Evolutionary conservation across 345 rosid species (phyloP).

Genomic region (Linum tenue): DNA sequence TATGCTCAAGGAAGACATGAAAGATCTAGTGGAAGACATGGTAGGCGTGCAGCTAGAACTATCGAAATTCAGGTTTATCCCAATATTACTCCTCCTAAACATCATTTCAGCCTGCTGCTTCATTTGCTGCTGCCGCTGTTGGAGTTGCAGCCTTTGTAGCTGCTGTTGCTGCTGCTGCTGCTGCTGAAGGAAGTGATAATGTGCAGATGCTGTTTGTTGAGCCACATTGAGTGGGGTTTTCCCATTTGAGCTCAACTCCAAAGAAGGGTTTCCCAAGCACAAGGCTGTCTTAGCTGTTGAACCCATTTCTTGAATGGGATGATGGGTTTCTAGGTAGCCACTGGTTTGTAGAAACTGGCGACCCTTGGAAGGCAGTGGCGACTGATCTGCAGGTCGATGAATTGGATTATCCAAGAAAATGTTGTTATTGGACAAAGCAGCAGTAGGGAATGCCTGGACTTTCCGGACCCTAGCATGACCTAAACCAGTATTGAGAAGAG

Average conservation of each 20-base stretch:
- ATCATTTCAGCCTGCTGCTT: conserved; percentile 31
- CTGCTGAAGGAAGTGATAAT: conserved; percentile 36
- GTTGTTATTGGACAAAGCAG: conserved; percentile 32
- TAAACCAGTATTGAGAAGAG: conserved; percentile 54
- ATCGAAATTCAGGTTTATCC: conserved; percentile 59
- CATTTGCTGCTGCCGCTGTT: conserved; percentile 36
- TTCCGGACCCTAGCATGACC: conserved; percentile 96
- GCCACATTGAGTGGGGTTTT: conserved; percentile 29
- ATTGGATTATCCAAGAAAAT: conserved; percentile 48
- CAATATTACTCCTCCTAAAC: conserved; percentile 42
- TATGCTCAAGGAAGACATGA: conserved; percentile 64
- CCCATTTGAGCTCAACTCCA: conserved; percentile 32
- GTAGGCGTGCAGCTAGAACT: conserved; percentile 68
- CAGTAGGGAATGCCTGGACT: conserved; percentile 40
- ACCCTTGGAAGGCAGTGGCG: conserved; percentile 22
- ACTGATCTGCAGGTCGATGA: conserved; percentile 21
- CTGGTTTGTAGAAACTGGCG: conserved; percentile 35
- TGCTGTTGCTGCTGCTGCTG: conserved; percentile 51
- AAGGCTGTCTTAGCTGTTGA: conserved; percentile 43
- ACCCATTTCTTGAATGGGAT: conserved; percentile 35
- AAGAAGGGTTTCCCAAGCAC: conserved; percentile 39
- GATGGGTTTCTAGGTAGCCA: conserved; percentile 21
- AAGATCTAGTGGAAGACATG: conserved; percentile 54
- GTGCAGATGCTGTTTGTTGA: conserved; percentile 22
- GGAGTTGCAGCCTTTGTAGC: conserved; percentile 36